Base-by-base conservation (phyloP, 495 filamentous ascomycete species). In the Penicillium egyptiacum region DNA sequence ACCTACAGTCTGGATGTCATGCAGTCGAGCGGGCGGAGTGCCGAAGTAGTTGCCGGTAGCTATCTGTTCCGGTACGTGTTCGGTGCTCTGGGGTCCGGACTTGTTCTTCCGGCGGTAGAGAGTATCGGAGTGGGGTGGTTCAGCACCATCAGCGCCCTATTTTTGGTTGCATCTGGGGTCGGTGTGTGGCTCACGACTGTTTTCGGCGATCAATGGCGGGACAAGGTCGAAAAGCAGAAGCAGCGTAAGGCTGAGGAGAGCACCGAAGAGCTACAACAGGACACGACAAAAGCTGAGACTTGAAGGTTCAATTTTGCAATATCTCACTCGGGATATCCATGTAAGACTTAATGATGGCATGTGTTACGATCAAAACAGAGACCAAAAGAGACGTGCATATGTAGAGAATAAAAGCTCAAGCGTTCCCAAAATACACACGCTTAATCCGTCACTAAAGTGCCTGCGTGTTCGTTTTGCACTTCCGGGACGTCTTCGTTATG, bases 1-100 rank as follows among this genome's bases (percentile, higher is more conserved):
- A 90, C 88, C 0, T 90, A 90, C 66, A 90, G 86, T 60, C 72
- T 90, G 4, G 88, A 91, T 64, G 87, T 90, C 12, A 88, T 89
- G 86, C 85, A 83, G 42, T 69, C 74, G 4, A 70, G 60, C 14
- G 75, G 75, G 5, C 70, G 80, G 19, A 82, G 82, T 43, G 81
- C 84, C 0, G 86, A 89, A 65, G 86, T 91, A 6, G 81, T 89
- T 54, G 86, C 88, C 0, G 87, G 86, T 0, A 90, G 89, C 66
- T 91, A 88, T 64, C 82, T 88, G 68, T 74, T 87, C 31, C 77
- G 87, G 11, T 90, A 90, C 66, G 64, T 87, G 6, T 85, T 89
- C 64, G 87, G 81, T 0, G 87, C 86, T 4, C 59, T 82, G 33
- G 86, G 82, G 7, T 84, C 82, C 23, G 87, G 86, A 4, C 75